phyloP scores from a whole-genome alignment of 2,329 filamentous ascomycete species.

The Phialophora expanda region DNA sequence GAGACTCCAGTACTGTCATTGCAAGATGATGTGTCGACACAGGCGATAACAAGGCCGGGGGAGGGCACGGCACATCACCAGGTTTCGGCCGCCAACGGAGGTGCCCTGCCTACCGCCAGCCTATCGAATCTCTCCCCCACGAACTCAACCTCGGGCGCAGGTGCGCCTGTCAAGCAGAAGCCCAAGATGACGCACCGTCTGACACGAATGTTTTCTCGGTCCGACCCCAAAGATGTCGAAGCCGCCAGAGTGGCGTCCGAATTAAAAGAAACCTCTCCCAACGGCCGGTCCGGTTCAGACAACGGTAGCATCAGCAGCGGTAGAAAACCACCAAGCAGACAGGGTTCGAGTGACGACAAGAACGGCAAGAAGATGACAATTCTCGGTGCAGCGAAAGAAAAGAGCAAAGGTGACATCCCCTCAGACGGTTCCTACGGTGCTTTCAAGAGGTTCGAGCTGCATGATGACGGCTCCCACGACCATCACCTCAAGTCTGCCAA shows the following conservation, averaged over 20 bases:
- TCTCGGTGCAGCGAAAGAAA: conserved; percentile 36
- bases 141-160: conserved; percentile 20
- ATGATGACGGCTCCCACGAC: conserved; percentile 74
- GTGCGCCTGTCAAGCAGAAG: conserved; percentile 38
- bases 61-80: conserved; percentile 50
- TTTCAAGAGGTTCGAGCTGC: conserved; percentile 61
- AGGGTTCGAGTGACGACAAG: conserved; percentile 43
- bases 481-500: conserved; percentile 89
- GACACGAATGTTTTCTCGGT: conserved; percentile 54
- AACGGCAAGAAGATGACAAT: conserved; percentile 41
- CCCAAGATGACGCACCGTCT: conserved; percentile 53
- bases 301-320: conserved; percentile 44
- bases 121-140: conserved; percentile 23
- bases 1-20: conserved; percentile 23
- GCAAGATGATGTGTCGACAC: conserved; percentile 29
- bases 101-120: conserved; percentile 41
- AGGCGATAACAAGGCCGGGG: conserved; percentile 49
- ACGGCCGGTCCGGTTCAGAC: conserved; percentile 41
- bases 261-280: conserved; percentile 32
- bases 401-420: conserved; percentile 43
- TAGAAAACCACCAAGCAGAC: conserved; percentile 38
- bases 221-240: conserved; percentile 47
- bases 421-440: conserved; percentile 28
- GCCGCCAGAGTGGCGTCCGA: conserved; percentile 37
- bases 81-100: conserved; percentile 45